Base-by-base conservation (phyloP, 805 yeast species). In the Candida piceae region DNA sequence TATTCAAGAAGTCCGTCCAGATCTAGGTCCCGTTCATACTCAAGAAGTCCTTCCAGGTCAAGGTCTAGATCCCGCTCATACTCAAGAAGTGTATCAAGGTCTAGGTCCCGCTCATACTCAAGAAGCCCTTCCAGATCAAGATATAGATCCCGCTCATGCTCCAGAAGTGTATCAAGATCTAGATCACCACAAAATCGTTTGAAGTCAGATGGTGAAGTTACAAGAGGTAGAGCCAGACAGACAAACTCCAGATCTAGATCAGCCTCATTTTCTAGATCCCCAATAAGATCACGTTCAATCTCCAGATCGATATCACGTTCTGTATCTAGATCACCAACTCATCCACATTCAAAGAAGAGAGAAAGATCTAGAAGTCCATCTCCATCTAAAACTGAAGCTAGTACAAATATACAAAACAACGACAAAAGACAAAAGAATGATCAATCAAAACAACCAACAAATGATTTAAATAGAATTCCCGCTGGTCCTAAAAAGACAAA, bases 261-360 rank as follows among this genome's bases (percentile, higher is more conserved):
- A n/a, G n/a, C n/a, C n/a, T n/a, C n/a, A 4, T 32, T 49, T 7
- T 52, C 60, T 4, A 37, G 36, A 23, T 15, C 21, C 12, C 18
- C 13, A 9, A 36, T 44, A 10, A 20, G 39, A 34, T 34, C 42
- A 7, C 19, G 55, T 31, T 32, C 57, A 2, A 32, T 49, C 7
- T 52, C 61, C 3, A 38, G 40, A n/a, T 19, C 31, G 5, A n/a
- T n/a, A n/a, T n/a, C n/a, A n/a, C n/a, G n/a, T n/a, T 34, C 44
- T 7, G 26, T 46, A 16, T 50, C 58, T 12, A 35, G 48, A 17
- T 34, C 45, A 4, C 26, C n/a, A n/a, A n/a, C n/a, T n/a, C n/a
- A n/a, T n/a, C n/a, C n/a, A n/a, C n/a, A n/a, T n/a, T n/a, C n/a
- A n/a, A n/a, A n/a, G n/a, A 21, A 21, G 10, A 21, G 23, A 10